Conservation (phyloP, 1,284 basidiomycete species). For the Leccinum subrobustum region DNA sequence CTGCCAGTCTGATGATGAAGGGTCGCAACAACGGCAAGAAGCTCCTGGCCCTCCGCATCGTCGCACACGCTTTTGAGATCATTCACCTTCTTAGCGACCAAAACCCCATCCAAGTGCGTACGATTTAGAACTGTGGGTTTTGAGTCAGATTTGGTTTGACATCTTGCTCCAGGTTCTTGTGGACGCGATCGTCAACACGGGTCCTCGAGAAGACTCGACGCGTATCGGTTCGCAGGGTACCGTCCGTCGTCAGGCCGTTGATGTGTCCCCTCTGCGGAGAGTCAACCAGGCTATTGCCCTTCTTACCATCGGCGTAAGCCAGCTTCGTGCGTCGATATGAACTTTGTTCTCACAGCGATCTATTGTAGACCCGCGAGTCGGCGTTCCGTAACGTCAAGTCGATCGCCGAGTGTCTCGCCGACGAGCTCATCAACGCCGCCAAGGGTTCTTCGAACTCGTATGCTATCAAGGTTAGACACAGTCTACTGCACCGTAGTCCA, state of each 20-base stretch:
- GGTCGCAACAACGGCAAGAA: slow-evolving; percentile 99
- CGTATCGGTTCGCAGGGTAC: slow-evolving; percentile 99
- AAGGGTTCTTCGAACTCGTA: slow-evolving; percentile 99
- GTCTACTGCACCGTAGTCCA: not conserved
- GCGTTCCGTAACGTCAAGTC: slow-evolving; percentile 99
- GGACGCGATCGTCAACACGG: slow-evolving; percentile 99
- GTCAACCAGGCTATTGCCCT: slow-evolving; percentile 98
- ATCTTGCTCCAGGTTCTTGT: slow-evolving; percentile 69
- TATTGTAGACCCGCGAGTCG: slow-evolving; percentile 88
- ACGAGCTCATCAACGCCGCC: slow-evolving; percentile 99
- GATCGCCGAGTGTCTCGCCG: slow-evolving; percentile 97
- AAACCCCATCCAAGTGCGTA: slow-evolving; percentile 95
- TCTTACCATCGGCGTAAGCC: slow-evolving; percentile 91
- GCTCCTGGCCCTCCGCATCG: slow-evolving; percentile 98
- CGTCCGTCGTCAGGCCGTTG: slow-evolving; percentile 99
- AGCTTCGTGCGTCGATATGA: not conserved
- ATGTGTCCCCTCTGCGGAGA: slow-evolving; percentile 96
- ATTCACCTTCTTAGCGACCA: slow-evolving; percentile 99
- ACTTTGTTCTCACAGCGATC: not conserved
- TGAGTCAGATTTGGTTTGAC: not conserved
- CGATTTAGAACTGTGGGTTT: not conserved
- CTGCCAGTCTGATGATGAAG: slow-evolving; percentile 95
- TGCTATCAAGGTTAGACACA: slow-evolving; percentile 84
- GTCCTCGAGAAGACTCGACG: slow-evolving; percentile 99
- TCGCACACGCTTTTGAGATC: slow-evolving; percentile 99